A percentile compares a stretch with the other conserved stretches of the same genome.
These are phyloP conservation scores for Tylopilus felleus DNA, from an alignment of 768 basidiomycete species.

Conservation along the genomic window DNA sequence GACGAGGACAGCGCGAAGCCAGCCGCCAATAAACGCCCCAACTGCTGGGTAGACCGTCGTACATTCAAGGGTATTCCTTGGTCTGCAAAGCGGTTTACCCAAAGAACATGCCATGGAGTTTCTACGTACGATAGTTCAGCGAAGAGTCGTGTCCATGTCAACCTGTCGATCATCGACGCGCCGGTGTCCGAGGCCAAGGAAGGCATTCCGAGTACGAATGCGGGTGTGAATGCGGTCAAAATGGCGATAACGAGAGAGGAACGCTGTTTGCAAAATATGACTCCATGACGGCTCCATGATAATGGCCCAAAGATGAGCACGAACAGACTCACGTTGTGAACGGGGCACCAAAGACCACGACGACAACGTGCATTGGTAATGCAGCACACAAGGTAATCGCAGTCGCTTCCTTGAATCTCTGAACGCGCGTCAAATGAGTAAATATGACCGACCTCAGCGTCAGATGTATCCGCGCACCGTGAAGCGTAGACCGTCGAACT, in stretches of 20 bases:
- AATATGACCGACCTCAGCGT: background rate
- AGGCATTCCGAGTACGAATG: conserved; percentile 66
- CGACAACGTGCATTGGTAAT: conserved; percentile 42
- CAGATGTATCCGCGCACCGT: conserved; percentile 34
- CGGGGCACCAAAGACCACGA: conserved; percentile 77
- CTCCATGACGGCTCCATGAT: conserved; percentile 32
- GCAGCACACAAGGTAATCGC: conserved; percentile 51
- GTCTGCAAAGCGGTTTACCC: conserved; percentile 31
- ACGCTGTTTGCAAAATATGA: conserved; percentile 55
- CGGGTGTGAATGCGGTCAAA: conserved; percentile 62
- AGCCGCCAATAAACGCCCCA: conserved; percentile 70
- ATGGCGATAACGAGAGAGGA: conserved; percentile 65
- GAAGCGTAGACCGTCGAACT: conserved; percentile 36
- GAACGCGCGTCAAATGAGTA: conserved; percentile 4
- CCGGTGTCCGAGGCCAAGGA: conserved; percentile 40
- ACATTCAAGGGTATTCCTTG: conserved; percentile 67
- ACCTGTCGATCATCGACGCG: conserved; percentile 50
- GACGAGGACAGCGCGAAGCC: conserved; percentile 79
- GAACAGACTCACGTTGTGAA: conserved; percentile 45
- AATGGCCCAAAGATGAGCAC: background rate
- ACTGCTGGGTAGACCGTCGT: conserved; percentile 75
- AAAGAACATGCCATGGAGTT: background rate
- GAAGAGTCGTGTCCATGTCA: conserved; percentile 77
- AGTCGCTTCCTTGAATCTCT: conserved; percentile 54
- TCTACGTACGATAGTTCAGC: conserved; percentile 72